Conservation (phyloP, 371 early-diverging fungal genomes). For the Quaeritorhiza haematococci region DNA sequence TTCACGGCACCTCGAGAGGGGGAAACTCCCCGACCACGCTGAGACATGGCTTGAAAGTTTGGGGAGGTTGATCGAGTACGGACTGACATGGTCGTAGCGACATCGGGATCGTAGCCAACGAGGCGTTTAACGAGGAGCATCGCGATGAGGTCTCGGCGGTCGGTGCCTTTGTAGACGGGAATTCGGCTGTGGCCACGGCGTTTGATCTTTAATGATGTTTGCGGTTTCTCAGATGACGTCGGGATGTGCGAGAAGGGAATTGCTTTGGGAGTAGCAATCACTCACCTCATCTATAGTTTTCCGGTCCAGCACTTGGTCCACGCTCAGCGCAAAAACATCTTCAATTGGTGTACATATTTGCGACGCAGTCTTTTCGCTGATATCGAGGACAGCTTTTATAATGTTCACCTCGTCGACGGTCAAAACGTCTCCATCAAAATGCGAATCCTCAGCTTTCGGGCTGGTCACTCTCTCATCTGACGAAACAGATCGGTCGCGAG, state of each 20-base stretch:
- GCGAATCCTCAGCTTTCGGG: no score
- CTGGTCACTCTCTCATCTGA: no score
- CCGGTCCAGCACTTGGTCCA: slow-evolving; percentile 64
- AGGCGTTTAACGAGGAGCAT: slow-evolving; percentile 84
- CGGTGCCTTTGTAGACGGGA: slow-evolving; percentile 67
- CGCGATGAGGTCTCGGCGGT: slow-evolving; percentile 74
- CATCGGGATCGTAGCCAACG: slow-evolving; percentile 73
- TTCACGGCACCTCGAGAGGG: no score
- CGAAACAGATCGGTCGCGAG: no score
- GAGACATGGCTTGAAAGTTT: no score
- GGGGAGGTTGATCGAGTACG: no score
- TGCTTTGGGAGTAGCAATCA: no score
- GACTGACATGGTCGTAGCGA: slow-evolving; percentile 64
- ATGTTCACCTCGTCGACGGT: slow-evolving; percentile 95
- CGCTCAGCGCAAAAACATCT: slow-evolving; percentile 76
- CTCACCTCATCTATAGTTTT: slow-evolving; percentile 54
- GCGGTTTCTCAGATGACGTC: no score
- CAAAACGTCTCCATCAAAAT: no score
- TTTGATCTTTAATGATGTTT: slow-evolving; percentile 69
- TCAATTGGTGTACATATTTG: slow-evolving; percentile 82
- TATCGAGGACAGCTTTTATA: slow-evolving; percentile 83
- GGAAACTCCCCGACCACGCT: no score
- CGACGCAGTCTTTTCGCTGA: slow-evolving; percentile 77
- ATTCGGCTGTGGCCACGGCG: slow-evolving; percentile 84
- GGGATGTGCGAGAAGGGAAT: no score